Percentiles rank a stretch among this genome's conserved stretches.
phyloP scores from a whole-genome alignment of 2,329 filamentous ascomycete genomes.

The Fusarium guadeloupense region DNA sequence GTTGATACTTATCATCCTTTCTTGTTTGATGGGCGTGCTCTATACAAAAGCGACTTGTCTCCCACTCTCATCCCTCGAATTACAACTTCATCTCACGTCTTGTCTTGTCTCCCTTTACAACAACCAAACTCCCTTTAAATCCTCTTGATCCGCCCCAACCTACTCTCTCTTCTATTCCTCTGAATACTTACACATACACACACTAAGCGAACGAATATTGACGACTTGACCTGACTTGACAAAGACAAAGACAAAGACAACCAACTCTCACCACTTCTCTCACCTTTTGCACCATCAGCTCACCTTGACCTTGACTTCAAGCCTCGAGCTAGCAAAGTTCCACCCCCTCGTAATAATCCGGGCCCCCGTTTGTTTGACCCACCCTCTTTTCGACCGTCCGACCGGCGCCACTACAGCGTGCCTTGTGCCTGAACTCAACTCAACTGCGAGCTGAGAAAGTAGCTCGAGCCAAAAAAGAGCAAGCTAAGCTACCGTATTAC shows the following conservation, averaged over 20 bases:
- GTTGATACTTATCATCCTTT: conserved; percentile 25
- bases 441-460: conserved; percentile 37
- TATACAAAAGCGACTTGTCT: conserved; percentile 41
- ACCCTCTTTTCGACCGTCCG: conserved; percentile 41
- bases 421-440: conserved; percentile 37
- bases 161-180: not conserved
- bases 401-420: conserved; percentile 43
- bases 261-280: not conserved
- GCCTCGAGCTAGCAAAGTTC: conserved; percentile 9
- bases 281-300: conserved; percentile 31
- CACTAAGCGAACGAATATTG: conserved; percentile 27
- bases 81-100: conserved; percentile 31
- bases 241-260: too few species aligned
- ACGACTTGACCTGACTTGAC: conserved; percentile 5
- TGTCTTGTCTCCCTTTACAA: conserved; percentile 31
- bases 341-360: conserved; percentile 35
- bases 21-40: conserved; percentile 7
- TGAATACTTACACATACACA: conserved; percentile 36
- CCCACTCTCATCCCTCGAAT: conserved; percentile 31
- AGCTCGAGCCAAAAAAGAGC: conserved; percentile 23
- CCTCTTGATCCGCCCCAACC: conserved; percentile 1
- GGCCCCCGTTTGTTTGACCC: conserved; percentile 41
- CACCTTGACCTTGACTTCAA: conserved; percentile 21
- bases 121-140: conserved; percentile 27
- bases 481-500: conserved; percentile 28